Evolutionary conservation across 805 yeast species (phyloP), one percentile per base, ranked within the genome.

Genomic region (Candida maris): DNA sequence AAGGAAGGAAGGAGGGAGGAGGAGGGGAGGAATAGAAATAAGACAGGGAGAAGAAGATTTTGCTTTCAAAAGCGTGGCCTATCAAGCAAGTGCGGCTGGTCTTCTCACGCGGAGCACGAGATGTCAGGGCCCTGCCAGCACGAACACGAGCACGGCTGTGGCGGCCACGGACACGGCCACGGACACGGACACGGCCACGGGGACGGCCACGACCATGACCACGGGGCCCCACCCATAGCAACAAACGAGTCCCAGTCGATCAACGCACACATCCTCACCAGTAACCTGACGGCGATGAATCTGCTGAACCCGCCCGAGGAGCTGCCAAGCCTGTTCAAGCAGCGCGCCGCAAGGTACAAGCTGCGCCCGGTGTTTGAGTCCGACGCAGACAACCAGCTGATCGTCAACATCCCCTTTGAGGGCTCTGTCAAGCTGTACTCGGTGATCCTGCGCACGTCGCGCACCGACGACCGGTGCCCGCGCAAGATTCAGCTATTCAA

Each of bases 361-460:
- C 46, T 75, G 7, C 67, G 42, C 41, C 77, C 64, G 44, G 62
- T 24, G 50, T 61, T 64, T 54, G 79, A 30, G 64, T 75, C 59
- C 1, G 96, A 89, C 56, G 78, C 84, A 2, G 97, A 91, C 52
- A 76, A 81, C 40, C 96, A 91, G 56, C 46, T 89, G 47, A 73
- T 89, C 21, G 47, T 91, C 21, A 73, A 77, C 35, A 74, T 91
- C 19, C 97, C 96, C 19, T 91, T 91, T 51, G 78, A 81, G 9
- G 49, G 51, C 4, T 64, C 73, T 17, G 87, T 85, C 27, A 85
- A 81, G 54, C 59, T 91, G 23, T 85, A 76, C 54, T 83, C 95
- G 3, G 47, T 91, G 1, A 74, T 84, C 2, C 44, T 91, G 8
- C 70, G 96, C 46, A 72, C 88, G 1, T 68, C 77, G 37, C 79